phyloP scores from a whole-genome alignment of 305 asterid genomes.

The Rubia tinctorum region DNA sequence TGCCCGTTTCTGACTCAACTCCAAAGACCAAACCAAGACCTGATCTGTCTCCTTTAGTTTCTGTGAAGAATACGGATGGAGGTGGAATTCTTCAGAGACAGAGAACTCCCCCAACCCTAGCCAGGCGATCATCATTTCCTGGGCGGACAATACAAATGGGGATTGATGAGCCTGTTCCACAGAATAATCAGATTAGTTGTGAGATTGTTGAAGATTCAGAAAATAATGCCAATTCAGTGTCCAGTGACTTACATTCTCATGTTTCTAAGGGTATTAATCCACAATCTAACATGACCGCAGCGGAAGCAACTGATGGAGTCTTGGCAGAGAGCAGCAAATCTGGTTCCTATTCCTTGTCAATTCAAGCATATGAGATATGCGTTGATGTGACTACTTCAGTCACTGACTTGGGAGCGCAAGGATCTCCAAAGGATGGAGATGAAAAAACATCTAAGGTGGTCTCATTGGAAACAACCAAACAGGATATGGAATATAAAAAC shows the following conservation, averaged over 20 bases:
- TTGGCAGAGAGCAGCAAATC: slow-evolving; percentile 73
- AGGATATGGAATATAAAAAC: slow-evolving; percentile 34
- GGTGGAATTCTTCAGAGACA: slow-evolving; percentile 56
- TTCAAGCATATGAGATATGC: slow-evolving; percentile 70
- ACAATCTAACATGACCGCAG: slow-evolving; percentile 36
- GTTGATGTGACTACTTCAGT: slow-evolving; percentile 53
- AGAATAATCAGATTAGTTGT: slow-evolving; percentile 26
- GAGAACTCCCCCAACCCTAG: slow-evolving; percentile 60
- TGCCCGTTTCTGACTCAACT: slow-evolving; percentile 57
- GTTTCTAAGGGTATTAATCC: slow-evolving; percentile 36
- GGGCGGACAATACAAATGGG: slow-evolving; percentile 43
- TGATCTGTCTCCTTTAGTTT: slow-evolving; percentile 56
- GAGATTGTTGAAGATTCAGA: slow-evolving; percentile 42
- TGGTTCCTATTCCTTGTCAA: slow-evolving; percentile 66
- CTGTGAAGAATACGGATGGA: slow-evolving; percentile 41
- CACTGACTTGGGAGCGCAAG: slow-evolving; percentile 34
- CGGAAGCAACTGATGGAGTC: slow-evolving; percentile 40
- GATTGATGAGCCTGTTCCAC: slow-evolving; percentile 32
- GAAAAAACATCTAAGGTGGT: slow-evolving; percentile 27
- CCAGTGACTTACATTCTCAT: slow-evolving; percentile 28
- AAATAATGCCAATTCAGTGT: slow-evolving; percentile 25
- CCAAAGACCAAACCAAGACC: slow-evolving; percentile 66
- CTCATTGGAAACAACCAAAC: slow-evolving; percentile 27
- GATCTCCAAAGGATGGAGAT: slow-evolving; percentile 28
- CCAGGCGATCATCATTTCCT: slow-evolving; percentile 53